Evolutionary conservation across 2,329 filamentous ascomycete genomes (phyloP), one percentile per base, ranked within the genome.

Genomic region (Pleomassaria siparia): DNA sequence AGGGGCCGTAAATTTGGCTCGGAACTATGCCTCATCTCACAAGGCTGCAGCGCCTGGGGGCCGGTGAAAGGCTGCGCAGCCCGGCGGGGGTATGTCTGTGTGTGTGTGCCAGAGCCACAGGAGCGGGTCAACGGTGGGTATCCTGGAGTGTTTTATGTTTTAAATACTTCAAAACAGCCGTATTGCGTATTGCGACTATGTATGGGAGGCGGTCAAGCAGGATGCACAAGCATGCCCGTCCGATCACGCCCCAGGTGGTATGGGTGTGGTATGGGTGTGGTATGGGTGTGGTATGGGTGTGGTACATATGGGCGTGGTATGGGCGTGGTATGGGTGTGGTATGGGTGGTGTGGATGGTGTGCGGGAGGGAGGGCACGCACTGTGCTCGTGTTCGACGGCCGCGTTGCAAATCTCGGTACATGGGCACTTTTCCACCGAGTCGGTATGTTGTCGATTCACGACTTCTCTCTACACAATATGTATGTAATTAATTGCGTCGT

Each of bases 1-100:
- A 49, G 47, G 50, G 54, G 52, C 56, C 51, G 53, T 61, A 61
- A 55, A 54, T 61, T 58, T 59, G 56, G 58, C 54, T 58, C 25
- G 50, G 42, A 25, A 42, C 52, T 59, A 59, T 37, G 36, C 55
- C 40, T 25, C 28, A 51, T 52, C 43, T 53, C 47, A 59, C 56
- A 61, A 56, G 56, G 56, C 58, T 61, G 58, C 58, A 59, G 53
- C n/a, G 12, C 44, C 16, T 24, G 26, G 32, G 25, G 35, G 48
- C 46, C 46, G 39, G 43, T 48, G 35, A 49, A 52, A 51, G 51
- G 49, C 49, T 49, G 40, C 21, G n/a, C 33, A 32, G 43, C 51
- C 20, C 47, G 39, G 37, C 40, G 47, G 45, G 25, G 24, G 41
- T 36, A 42, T 26, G n/a, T n/a, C n/a, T n/a, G n/a, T n/a, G n/a